Percentiles rank a stretch among this genome's conserved stretches.
phyloP scores from a whole-genome alignment of 352 stramenopile genomes.

The Pythium pyrilobum region DNA sequence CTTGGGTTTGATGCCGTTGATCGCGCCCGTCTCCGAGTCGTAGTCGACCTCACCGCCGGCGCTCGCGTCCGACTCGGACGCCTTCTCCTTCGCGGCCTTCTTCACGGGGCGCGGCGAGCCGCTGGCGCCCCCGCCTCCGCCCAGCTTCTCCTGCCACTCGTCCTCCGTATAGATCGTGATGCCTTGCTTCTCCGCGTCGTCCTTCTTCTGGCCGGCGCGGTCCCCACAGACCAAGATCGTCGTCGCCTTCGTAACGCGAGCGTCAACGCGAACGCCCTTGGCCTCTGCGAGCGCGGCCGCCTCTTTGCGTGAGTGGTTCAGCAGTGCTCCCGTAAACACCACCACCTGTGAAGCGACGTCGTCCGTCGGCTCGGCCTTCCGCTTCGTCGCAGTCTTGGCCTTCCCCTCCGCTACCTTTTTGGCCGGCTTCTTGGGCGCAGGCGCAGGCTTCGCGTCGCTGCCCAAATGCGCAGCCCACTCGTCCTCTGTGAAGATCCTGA shows the following conservation, averaged over 20 bases:
- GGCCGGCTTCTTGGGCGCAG: background rate
- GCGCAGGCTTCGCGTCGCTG: background rate
- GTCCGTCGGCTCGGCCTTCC: constrained; percentile 6
- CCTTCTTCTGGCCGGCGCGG: constrained; percentile 24
- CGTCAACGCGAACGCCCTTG: constrained; percentile 24
- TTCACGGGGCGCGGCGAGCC: background rate
- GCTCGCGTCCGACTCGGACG: background rate
- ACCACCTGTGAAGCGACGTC: constrained; percentile 1
- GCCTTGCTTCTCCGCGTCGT: constrained; percentile 24
- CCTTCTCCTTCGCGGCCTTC: background rate
- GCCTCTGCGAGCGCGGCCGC: constrained; percentile 19
- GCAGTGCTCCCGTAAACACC: constrained; percentile 26
- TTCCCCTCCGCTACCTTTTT: background rate
- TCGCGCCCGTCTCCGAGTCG: constrained; percentile 35
- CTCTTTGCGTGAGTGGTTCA: constrained; percentile 26
- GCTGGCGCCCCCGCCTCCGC: constrained; percentile 1
- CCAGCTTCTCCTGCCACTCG: constrained; percentile 28
- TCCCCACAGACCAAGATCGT: constrained; percentile 31
- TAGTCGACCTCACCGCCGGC: constrained; percentile 19
- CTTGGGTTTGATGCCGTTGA: constrained; percentile 38
- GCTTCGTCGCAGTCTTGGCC: constrained; percentile 6
- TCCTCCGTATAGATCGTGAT: constrained; percentile 25
- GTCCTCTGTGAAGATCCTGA: constrained; percentile 32
- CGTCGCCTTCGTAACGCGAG: constrained; percentile 25
- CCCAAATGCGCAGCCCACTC: constrained; percentile 24